phyloP scores from a whole-genome alignment of 2,329 filamentous ascomycete species.

The Cladorrhinum sp. region DNA sequence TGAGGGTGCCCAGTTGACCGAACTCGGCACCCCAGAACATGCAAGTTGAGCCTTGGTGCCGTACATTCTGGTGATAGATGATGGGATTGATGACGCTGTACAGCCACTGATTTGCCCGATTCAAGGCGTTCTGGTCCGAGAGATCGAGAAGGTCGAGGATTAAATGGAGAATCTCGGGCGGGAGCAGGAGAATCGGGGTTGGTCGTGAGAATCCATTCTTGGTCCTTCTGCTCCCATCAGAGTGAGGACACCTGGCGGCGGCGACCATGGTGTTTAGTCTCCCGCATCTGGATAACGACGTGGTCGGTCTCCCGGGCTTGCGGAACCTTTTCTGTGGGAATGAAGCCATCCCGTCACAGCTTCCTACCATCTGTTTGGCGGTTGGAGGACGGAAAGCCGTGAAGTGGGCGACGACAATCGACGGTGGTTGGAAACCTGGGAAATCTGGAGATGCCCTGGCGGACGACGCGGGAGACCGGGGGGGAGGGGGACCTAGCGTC shows the following conservation, averaged over 20 bases:
- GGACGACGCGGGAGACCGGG: neutral
- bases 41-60: slow-evolving; percentile 6
- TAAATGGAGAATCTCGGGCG: slow-evolving; percentile 24
- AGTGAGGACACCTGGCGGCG: neutral
- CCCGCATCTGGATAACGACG: neutral
- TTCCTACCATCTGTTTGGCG: neutral
- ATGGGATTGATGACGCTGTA: slow-evolving; percentile 24
- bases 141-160: slow-evolving; percentile 21
- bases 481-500: neutral
- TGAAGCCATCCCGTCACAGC: neutral
- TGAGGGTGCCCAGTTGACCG: slow-evolving; percentile 25
- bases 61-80: slow-evolving; percentile 24
- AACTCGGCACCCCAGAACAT: slow-evolving; percentile 27
- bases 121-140: slow-evolving; percentile 21
- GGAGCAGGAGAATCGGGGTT: slow-evolving; percentile 18
- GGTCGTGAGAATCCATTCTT: neutral
- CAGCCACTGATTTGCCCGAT: slow-evolving; percentile 21
- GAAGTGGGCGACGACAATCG: neutral
- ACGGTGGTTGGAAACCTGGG: neutral
- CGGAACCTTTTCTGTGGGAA: neutral
- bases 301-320: neutral
- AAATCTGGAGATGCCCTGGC: neutral
- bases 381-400: neutral
- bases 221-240: neutral
- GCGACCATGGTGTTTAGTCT: neutral